Evolutionary conservation across 257 asterid genomes (phyloP), one percentile per base, ranked within the genome.

Genomic region (Capsicum baccatum): DNA sequence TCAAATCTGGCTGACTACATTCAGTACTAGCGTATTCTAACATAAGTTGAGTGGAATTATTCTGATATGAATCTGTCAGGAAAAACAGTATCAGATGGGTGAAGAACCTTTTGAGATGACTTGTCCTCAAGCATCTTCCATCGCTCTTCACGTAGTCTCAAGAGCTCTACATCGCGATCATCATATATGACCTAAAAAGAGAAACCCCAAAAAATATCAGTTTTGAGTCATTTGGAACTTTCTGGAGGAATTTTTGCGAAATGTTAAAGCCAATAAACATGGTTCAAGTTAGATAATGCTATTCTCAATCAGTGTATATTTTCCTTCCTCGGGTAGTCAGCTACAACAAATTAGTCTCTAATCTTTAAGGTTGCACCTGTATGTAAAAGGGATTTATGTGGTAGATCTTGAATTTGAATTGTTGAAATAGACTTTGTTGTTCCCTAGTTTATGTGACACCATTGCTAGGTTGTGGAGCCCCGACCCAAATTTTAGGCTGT

Each of bases 81-180:
- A 3, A 26, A 1, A 54, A 78, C 9, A 78, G 9, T 14, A 54
- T 52, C 81, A 26, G 50, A 78, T 2, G 26, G 13, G 50, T 8
- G 2, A 55, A 26, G 19, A 78, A 89, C 96, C 83, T 79, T 85
- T 63, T 63, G 81, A 69, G 79, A 83, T 85, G 33, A 69, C 67
- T 55, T 39, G 16, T 86, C 84, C 79, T 39, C 69, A 64, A 82
- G 42, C 47, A 71, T 60, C 79, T 89, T 79, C 95, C 95, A 92
- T 54, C 59, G 89, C 87, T 93, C 92, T 84, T 67, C 73, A 79
- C 47, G 66, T 37, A 93, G 91, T 76, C 88, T 87, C 87, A 93
- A 81, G 26, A 9, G 70, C 85, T 91, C 93, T 60, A 66, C 79
- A 47, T 85, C 91, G 63, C 85, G 83, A 66, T 93, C 95, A 82